Conservation (phyloP, 2,329 filamentous ascomycete species). For the Pseudogymnoascus sp. region DNA sequence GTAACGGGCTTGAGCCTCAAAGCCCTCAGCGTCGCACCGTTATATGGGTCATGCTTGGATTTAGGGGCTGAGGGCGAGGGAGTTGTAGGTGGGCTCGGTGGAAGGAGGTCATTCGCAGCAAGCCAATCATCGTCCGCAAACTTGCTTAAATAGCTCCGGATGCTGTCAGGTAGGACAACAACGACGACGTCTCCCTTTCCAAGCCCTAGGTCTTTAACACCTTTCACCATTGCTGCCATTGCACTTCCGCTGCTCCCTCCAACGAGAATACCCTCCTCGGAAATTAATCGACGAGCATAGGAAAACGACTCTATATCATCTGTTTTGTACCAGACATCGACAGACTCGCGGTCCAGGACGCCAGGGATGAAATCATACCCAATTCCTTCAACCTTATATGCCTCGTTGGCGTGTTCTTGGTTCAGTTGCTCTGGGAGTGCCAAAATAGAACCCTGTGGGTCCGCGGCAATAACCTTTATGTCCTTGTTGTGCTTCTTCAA, state of each 20-base stretch:
- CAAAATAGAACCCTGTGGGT: conserved; percentile 85
- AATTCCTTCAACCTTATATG: conserved; percentile 97
- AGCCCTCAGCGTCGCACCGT: conserved; percentile 67
- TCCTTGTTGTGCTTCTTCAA: conserved; percentile 77
- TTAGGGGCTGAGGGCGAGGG: conserved; percentile 32
- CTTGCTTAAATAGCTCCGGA: conserved; percentile 94
- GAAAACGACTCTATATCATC: conserved; percentile 85
- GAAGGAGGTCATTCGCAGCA: conserved; percentile 85
- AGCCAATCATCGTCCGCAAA: conserved; percentile 99
- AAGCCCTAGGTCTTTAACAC: conserved; percentile 66
- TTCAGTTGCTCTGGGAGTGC: conserved; percentile 76
- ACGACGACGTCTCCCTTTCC: conserved; percentile 81
- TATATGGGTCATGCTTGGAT: conserved; percentile 56
- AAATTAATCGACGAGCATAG: conserved; percentile 80
- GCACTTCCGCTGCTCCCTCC: conserved; percentile 92
- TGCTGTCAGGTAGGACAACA: conserved; percentile 88
- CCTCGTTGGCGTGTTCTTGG: conserved; percentile 66
- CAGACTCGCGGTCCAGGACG: conserved; percentile 68
- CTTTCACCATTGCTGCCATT: conserved; percentile 70
- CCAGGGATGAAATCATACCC: conserved; percentile 98
- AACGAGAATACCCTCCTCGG: conserved; percentile 87
- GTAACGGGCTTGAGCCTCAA: conserved; percentile 91
- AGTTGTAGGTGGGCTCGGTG: conserved; percentile 42
- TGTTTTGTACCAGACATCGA: conserved; percentile 98
- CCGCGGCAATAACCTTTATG: conserved; percentile 84